Evolutionary conservation across 176 grass and related monocot genomes (phyloP).

Genomic region (Lolium perenne): DNA sequence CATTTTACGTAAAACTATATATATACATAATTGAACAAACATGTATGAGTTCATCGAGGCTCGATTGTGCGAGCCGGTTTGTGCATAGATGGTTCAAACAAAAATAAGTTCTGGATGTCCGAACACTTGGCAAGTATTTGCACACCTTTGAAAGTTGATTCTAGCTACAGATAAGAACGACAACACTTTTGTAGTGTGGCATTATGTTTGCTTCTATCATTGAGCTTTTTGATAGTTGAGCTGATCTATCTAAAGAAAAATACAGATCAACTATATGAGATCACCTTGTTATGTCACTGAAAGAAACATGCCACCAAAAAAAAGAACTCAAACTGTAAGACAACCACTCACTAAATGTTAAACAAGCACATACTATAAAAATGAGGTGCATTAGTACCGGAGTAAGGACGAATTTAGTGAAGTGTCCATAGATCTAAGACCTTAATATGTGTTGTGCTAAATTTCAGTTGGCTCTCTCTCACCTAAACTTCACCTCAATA

Average conservation of each 20-base stretch:
- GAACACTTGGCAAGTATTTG: neutral
- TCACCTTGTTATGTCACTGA: neutral
- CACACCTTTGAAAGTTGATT: neutral
- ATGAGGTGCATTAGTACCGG: too few species aligned
- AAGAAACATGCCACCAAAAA: neutral
- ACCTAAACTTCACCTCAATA: neutral
- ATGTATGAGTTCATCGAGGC: too few species aligned
- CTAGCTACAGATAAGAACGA: neutral
- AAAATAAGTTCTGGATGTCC: neutral
- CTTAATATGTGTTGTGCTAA: neutral
- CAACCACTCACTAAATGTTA: too few species aligned
- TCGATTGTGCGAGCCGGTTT: too few species aligned
- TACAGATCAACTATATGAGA: neutral
- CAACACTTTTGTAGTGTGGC: rapidly evolving
- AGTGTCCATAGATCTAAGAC: neutral
- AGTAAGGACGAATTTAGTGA: neutral
- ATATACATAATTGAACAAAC: too few species aligned
- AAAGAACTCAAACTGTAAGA: neutral
- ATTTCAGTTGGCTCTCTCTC: neutral
- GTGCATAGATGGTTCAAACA: too few species aligned
- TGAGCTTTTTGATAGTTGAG: neutral
- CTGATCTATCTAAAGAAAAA: neutral
- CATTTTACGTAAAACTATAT: too few species aligned
- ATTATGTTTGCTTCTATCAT: neutral
- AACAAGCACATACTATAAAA: too few species aligned